Percentiles rank a stretch among this genome's conserved stretches.
phyloP scores from a whole-genome alignment of 2,329 filamentous ascomycete genomes.

The Fusarium humuli region DNA sequence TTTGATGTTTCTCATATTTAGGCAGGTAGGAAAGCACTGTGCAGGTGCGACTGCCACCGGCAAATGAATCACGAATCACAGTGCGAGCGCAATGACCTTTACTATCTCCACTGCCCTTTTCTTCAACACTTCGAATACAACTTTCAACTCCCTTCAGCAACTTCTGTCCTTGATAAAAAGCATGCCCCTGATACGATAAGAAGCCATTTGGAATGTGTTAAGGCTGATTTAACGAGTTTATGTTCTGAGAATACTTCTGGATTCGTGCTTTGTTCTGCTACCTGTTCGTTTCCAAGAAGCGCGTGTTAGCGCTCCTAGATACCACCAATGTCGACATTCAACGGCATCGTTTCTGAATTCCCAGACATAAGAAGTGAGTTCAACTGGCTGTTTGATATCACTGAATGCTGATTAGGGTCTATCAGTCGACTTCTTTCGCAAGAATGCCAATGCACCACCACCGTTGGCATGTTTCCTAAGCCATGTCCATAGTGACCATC shows the following conservation, averaged over 20 bases:
- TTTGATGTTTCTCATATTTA: background rate
- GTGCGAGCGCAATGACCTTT: background rate
- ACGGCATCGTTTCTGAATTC: constrained; percentile 79
- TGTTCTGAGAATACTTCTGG: background rate
- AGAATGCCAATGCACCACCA: constrained; percentile 62
- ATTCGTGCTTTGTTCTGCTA: background rate
- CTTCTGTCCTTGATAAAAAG: background rate
- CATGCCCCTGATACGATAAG: background rate
- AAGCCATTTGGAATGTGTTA: rapidly evolving
- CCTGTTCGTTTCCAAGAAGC: background rate
- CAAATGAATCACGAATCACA: background rate
- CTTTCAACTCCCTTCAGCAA: background rate
- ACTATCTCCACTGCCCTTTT: background rate
- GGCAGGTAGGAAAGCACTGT: background rate
- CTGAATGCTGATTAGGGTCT: background rate
- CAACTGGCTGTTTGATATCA: rapidly evolving
- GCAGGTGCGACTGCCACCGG: background rate
- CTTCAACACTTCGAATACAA: background rate
- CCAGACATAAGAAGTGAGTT: constrained; percentile 75
- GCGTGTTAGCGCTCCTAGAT: background rate
- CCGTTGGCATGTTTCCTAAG: constrained; percentile 89
- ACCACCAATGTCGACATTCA: constrained; percentile 78
- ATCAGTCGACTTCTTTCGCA: constrained; percentile 84
- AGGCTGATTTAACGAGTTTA: background rate
- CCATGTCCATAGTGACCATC: constrained; percentile 92